Base-by-base conservation (phyloP, 2,329 filamentous ascomycete genomes). In the Botrytis porri region DNA sequence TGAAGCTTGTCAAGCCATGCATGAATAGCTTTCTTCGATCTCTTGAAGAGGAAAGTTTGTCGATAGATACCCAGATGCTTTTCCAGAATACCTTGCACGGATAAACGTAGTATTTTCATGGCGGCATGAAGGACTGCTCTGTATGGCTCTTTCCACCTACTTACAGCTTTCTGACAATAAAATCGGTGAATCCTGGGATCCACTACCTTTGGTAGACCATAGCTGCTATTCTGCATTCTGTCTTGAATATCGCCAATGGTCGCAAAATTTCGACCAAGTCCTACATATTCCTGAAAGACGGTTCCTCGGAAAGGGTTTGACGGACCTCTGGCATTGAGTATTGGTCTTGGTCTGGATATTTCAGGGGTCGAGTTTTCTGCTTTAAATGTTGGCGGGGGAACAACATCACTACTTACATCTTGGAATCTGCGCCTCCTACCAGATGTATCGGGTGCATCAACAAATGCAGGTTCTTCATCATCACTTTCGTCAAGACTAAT, bases 101-200 rank as follows among this genome's bases (percentile, higher is more conserved):
- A 39, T 2, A 12, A 39, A 39, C 39, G 39, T 39, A 39, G 39
- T 39, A 39, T 1, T 12, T 14, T 39, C 39, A 39, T 39, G 14
- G 39, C 39, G 10, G 39, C 39, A 39, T 39, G 39, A 39, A 39
- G 39, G 39, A 39, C 39, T 39, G 1, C 43, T 45, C 0, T 20
- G 43, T 45, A 45, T 0, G 43, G 43, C 1, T 9, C 43, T 48
- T 84, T 78, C 91, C 91, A 93, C 1, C 88, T 86, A 12, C 80
- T 78, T 1, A 92, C 86, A 0, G 87, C 86, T n/a, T 87, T 82
- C 25, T 84, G 82, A 63, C 87, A 89, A 25, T 92, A 83, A 0
- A 84, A 83, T 41, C 89, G 86, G 35, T 90, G 88, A 0, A 91
- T 89, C 54, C 88, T 86, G 0, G 87, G 85, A 0, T 89, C 86